Evolutionary conservation across 139 green algal species (phyloP).

Genomic region (Chlamydomonas schloesseri): DNA sequence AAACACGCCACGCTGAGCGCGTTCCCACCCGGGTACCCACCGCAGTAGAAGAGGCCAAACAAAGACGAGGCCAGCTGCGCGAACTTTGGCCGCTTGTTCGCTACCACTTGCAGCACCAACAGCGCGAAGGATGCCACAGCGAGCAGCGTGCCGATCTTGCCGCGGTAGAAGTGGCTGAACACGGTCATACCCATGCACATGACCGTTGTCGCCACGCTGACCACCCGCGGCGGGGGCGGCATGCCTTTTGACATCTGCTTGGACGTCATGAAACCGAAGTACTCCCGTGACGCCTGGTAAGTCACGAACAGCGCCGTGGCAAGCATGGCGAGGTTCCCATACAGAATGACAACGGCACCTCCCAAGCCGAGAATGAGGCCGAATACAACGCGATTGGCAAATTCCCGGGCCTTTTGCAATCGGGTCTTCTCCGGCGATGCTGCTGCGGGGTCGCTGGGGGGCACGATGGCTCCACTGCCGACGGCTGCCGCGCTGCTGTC

Average conservation of each 20-base stretch:
- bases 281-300: conserved; percentile 82
- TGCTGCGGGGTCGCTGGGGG: too few species aligned
- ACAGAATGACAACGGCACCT: conserved; percentile 70
- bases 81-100: conserved; percentile 80
- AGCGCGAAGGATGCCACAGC: conserved; percentile 86
- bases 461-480: too few species aligned
- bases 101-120: conserved; percentile 82
- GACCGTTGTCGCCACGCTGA: conserved; percentile 72
- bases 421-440: not conserved
- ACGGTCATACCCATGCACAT: conserved; percentile 80
- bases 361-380: conserved; percentile 70
- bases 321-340: conserved; percentile 70
- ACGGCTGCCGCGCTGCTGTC: too few species aligned
- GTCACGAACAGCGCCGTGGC: conserved; percentile 69
- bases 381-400: conserved; percentile 74
- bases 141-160: conserved; percentile 62
- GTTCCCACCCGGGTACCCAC: conserved; percentile 45
- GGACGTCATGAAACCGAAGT: conserved; percentile 77
- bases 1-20: not conserved
- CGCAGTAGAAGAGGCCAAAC: conserved; percentile 96
- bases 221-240: conserved; percentile 72
- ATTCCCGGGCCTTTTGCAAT: conserved; percentile 31
- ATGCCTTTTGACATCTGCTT: conserved; percentile 73
- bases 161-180: conserved; percentile 59
- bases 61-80: conserved; percentile 85